Base-by-base conservation (phyloP, 106 monocot species). In the Dendrobium chrysotoxum region DNA sequence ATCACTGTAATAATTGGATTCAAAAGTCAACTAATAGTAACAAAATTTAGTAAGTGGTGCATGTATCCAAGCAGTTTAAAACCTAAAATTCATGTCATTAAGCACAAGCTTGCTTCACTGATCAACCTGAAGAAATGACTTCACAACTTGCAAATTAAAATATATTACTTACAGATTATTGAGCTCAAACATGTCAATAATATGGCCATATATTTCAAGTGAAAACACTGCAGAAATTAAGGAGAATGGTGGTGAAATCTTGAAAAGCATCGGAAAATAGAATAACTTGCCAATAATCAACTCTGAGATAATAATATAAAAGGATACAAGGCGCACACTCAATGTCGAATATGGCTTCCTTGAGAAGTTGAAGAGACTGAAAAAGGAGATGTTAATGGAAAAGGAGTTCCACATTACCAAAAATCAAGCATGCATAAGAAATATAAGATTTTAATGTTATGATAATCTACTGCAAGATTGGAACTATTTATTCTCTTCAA, bases 171-270 rank as follows among this genome's bases (percentile, higher is more conserved):
- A 99, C 98, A 99, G 98, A 93, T 99, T 99, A 85, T 99, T 99
- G 54, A 99, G 89, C 86, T 99, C 98, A 91, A 99, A 99, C 98
- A 99, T 99, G 79, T 95, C 95, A 86, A 99, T 95, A 74, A 99
- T 91, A 83, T 92, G 88, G n/a, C 98, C 98, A 87, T 99, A 99
- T 70, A 91, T 89, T 76, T 99, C 95, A 74, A 95, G 95, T 9
- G 98, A 99, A 84, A 99, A 99, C 80, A 99, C 98, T 81, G 54
- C 40, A 21, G 53, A 75, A 61, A 85, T 93, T 78, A 96, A 93
- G 93, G 86, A 78, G 25, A 58, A 28, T 55, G 38, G 75, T 9
- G 12, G 5, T 35, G 42, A 72, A 58, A 75, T 23, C 23, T 77
- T 41, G 65, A 67, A 76, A 46, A 23, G 64, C 67, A 42, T 42